phyloP scores from a whole-genome alignment of 1,284 basidiomycete genomes.

The Boletus semigastroideus region DNA sequence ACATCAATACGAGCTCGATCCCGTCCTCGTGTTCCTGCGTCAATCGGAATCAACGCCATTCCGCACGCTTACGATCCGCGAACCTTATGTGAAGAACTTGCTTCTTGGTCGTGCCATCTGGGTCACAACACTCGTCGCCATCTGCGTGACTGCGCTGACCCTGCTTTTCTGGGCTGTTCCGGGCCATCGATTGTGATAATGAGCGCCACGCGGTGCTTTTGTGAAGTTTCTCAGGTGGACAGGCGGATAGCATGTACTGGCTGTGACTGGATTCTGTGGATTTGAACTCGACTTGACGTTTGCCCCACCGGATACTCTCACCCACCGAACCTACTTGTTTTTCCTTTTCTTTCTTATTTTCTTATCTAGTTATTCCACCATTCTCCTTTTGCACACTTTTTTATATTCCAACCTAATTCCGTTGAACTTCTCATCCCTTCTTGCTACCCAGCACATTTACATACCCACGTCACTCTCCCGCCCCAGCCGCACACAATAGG shows the following conservation, averaged over 20 bases:
- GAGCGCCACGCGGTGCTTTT: background rate
- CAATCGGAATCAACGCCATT: conserved; percentile 92
- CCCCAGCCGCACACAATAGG: conserved; percentile 20
- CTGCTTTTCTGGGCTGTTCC: conserved; percentile 92
- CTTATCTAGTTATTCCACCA: conserved; percentile 30
- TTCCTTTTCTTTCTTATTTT: conserved; percentile 28
- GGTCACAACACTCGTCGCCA: conserved; percentile 71
- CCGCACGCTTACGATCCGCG: conserved; percentile 84
- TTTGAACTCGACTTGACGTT: conserved; percentile 17
- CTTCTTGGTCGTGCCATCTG: conserved; percentile 85
- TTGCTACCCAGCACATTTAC: conserved; percentile 26
- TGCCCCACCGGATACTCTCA: conserved; percentile 21
- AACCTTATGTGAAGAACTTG: conserved; percentile 90
- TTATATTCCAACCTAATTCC: conserved; percentile 26
- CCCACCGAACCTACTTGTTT: conserved; percentile 13
- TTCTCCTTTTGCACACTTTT: conserved; percentile 17
- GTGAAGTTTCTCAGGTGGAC: conserved; percentile 10
- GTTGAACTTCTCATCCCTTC: conserved; percentile 8
- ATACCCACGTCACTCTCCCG: conserved; percentile 23
- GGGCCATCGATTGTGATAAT: conserved; percentile 70
- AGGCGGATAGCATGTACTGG: conserved; percentile 7
- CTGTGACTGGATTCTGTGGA: conserved; percentile 17
- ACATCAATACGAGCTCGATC: conserved; percentile 96
- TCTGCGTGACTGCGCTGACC: conserved; percentile 74
- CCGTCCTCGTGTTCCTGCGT: conserved; percentile 81